Base-by-base conservation (phyloP, 2,329 filamentous ascomycete species). In the Talaromyces sp. region DNA sequence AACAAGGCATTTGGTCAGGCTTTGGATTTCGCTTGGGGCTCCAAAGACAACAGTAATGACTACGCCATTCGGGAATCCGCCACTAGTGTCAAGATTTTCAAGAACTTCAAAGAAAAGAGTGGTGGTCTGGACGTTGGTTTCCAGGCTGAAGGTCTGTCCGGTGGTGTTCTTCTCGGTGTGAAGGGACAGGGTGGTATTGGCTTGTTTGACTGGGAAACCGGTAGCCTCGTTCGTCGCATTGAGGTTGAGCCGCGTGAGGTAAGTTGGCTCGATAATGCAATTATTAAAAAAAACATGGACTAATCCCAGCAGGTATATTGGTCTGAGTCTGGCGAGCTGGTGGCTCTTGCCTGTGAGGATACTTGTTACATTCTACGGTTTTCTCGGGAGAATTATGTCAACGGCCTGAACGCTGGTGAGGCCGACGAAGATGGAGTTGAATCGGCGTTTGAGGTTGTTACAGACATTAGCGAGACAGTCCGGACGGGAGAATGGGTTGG, bases 1-100 rank as follows among this genome's bases (percentile, higher is more conserved):
- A 98, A 99, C 79, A 97, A 98, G 81, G 92, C 92, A 3, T 99
- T 99, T 71, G 95, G 95, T 27, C 93, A 91, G 47, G 95, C 94
- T 6, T 81, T 98, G 58, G 95, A 99, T 78, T 99, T 99, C 75
- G 93, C 91, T 10, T 99, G 95, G 95, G 94, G 90, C 0, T 91
- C 91, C 52, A 97, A 96, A 78, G 94, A 97, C 62, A 96, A 97
- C 78, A 96, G 92, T 80, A 98, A 97, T 76, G 95, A 99, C 75
- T 98, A 96, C 73, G 95, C 95, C 44, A 98, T 99, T 69, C 89
- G 95, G 40, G 95, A 99, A 78, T 97, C 93, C 4, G 80, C 90
- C 31, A 96, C 94, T 56, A 96, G 90, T 70, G 92, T 99, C 70
- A 97, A 97, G 82, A 87, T 98, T 40, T 98, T 95, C 84, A 94